Percentiles rank a stretch among this genome's conserved stretches.
These are phyloP conservation scores for Nakazawaea populi DNA, from an alignment of 805 yeast genomes.

Conservation along the genomic window DNA sequence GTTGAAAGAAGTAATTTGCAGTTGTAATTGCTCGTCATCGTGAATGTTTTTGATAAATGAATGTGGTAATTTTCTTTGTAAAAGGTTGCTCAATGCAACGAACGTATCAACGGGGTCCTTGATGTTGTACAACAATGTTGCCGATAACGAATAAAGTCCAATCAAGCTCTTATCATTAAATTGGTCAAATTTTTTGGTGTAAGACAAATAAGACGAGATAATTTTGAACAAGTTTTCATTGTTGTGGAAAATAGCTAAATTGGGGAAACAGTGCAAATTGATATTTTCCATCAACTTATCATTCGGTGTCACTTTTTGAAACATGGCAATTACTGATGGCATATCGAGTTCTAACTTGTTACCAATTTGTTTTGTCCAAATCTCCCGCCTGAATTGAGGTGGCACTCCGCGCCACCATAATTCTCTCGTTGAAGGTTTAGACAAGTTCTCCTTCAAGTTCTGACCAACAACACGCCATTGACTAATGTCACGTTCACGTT, in stretches of 20 bases:
- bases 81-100: constrained; percentile 18
- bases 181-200: background rate
- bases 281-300: background rate
- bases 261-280: constrained; percentile 6
- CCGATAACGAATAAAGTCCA: constrained; percentile 6
- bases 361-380: constrained; percentile 48
- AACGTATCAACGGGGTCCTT: constrained; percentile 13
- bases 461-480: constrained; percentile 36
- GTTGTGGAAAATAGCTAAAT: constrained; percentile 1
- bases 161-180: background rate
- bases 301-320: background rate
- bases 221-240: background rate
- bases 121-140: constrained; percentile 3
- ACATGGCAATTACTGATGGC: background rate
- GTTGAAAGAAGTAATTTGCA: constrained; percentile 40
- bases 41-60: constrained; percentile 11
- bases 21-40: constrained; percentile 23
- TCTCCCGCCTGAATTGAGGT: constrained; percentile 30
- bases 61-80: constrained; percentile 22
- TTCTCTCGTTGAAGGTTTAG: constrained; percentile 39
- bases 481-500: constrained; percentile 29
- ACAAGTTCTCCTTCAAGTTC: constrained; percentile 26
- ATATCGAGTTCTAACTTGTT: constrained; percentile 21
- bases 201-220: constrained; percentile 1
- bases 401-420: constrained; percentile 62